Evolutionary conservation across 2,329 filamentous ascomycete genomes (phyloP), one percentile per base, ranked within the genome.

Genomic region (Aspergillus fijiensis): DNA sequence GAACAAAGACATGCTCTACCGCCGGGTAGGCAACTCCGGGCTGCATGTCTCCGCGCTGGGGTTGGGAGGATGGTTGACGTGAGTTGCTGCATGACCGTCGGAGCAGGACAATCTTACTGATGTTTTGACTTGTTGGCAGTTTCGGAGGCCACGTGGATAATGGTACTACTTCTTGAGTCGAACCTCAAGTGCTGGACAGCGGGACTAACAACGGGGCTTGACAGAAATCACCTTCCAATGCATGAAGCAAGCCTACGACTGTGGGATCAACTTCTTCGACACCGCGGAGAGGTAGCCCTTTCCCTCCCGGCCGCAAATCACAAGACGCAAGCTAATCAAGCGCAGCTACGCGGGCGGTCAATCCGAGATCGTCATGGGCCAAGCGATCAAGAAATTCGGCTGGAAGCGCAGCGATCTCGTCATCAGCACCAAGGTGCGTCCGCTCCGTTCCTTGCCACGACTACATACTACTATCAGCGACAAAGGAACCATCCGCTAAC

Each of bases 31-130:
- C 69, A 84, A 84, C 52, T 89, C 88, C 10, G 89, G 89, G 57
- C 83, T 92, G 21, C 86, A 91, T 74, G 88, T 92, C 39, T 92
- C 89, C 50, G 83, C 86, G 53, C 87, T 92, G 64, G 87, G 87
- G 1, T 80, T 92, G 4, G 89, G 79, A 48, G 77, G 76, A 42
- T 79, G 76, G 76, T 63, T 74, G 19, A 74, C 70, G 61, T 75
- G 62, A 63, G 65, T 61, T n/a, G 21, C 27, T 58, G 29, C 42
- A 27, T 14, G 19, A 21, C 16, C 19, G 23, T 29, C 29, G 21
- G 6, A 42, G 7, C 7, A 50, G 45, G 10, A 42, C 21, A 25
- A 25, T 27, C 16, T 42, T 60, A 54, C 16, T 45, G 14, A 45
- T 19, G 56, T 29, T 52, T 51, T 19, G 0, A 4, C 45, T 29